Conservation (phyloP, 2,329 filamentous ascomycete species). For the Shiraia bambusicola region DNA sequence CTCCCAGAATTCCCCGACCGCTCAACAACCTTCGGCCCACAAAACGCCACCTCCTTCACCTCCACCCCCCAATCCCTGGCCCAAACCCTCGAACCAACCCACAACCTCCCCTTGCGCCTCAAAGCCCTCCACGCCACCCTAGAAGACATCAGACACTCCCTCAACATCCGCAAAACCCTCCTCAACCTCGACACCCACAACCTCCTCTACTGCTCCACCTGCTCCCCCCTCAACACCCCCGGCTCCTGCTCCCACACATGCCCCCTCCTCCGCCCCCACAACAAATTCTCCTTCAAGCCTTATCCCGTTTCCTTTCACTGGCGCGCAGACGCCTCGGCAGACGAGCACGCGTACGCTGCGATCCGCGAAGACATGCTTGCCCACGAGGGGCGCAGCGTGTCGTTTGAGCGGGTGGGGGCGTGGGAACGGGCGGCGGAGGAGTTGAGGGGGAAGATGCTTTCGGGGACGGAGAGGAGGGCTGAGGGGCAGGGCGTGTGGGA, state of each 20-base stretch:
- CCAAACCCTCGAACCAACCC: background rate
- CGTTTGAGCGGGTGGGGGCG: background rate
- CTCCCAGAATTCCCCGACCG: no score
- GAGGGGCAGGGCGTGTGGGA: no score
- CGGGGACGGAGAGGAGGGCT: no score
- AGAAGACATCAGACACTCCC: background rate
- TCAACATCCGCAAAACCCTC: background rate
- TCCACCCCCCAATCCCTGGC: background rate
- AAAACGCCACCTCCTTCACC: background rate
- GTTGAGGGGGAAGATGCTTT: background rate
- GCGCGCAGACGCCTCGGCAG: background rate
- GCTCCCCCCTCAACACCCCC: background rate
- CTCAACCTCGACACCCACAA: background rate
- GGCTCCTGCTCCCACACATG: conserved; percentile 2
- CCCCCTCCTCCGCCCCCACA: conserved; percentile 1
- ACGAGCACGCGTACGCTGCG: background rate
- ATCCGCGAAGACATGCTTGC: background rate
- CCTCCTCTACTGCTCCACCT: conserved; percentile 1
- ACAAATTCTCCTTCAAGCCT: background rate
- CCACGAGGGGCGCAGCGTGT: background rate
- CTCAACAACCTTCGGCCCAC: no score
- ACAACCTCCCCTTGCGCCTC: conserved; percentile 1
- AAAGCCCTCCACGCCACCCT: background rate
- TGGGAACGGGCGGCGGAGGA: background rate
- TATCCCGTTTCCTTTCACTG: background rate